These are phyloP conservation scores for Henckelia pumila DNA, from an alignment of 257 asterid genomes.

Conservation along the genomic window DNA sequence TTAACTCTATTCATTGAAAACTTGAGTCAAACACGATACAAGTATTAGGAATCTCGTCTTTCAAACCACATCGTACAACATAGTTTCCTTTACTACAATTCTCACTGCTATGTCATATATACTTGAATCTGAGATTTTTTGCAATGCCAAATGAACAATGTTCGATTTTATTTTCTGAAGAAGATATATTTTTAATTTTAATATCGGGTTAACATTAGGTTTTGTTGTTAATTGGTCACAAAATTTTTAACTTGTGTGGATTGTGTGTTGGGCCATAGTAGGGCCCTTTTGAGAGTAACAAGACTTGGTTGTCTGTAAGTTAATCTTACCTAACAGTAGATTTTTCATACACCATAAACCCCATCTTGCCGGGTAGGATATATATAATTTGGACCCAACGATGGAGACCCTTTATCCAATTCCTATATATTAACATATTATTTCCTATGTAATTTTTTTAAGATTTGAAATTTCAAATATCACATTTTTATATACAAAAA, in stretches of 20 bases:
- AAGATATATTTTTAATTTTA: neutral
- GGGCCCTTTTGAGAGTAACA: slow-evolving; percentile 1
- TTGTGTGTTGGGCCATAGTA: neutral
- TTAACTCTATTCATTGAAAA: too few species aligned
- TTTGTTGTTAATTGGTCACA: neutral
- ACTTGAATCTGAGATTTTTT: neutral
- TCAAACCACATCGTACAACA: too few species aligned
- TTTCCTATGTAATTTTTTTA: neutral
- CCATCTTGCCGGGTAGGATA: neutral
- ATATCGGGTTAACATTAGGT: neutral
- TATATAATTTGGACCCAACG: slow-evolving; percentile 1
- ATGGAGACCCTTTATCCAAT: slow-evolving; percentile 1
- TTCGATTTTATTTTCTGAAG: neutral
- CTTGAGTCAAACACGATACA: too few species aligned
- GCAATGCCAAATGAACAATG: neutral
- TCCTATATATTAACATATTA: neutral
- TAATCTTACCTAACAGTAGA: slow-evolving; percentile 1
- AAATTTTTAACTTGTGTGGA: neutral
- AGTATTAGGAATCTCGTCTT: too few species aligned
- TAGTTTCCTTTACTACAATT: too few species aligned
- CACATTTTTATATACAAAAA: too few species aligned
- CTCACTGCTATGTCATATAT: too few species aligned
- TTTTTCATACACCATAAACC: neutral
- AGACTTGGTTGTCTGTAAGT: slow-evolving; percentile 6
- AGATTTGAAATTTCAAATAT: too few species aligned